A percentile compares a stretch with the other conserved stretches of the same genome.
phyloP scores from a whole-genome alignment of 2,329 filamentous ascomycete genomes.

The Alternaria novae-zelandiae region DNA sequence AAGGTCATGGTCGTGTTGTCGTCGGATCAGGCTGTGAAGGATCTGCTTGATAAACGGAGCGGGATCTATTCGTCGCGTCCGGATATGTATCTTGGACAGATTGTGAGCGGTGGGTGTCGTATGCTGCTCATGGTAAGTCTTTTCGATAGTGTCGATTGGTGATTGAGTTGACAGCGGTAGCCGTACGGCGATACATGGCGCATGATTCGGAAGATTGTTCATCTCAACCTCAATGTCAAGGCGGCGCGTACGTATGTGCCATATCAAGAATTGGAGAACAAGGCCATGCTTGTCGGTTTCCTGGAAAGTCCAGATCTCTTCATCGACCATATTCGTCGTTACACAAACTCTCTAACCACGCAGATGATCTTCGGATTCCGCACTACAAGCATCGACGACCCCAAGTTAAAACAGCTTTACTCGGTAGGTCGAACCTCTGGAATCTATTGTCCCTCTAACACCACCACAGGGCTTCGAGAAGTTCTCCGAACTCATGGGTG shows the following conservation, averaged over 20 bases:
- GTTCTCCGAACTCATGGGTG: slow-evolving; percentile 53
- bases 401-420: slow-evolving; percentile 24
- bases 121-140: slow-evolving; percentile 21
- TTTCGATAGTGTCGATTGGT: rapidly evolving
- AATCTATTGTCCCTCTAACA: slow-evolving; percentile 33
- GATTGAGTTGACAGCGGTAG: neutral
- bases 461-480: slow-evolving; percentile 49
- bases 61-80: slow-evolving; percentile 58
- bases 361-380: slow-evolving; percentile 58
- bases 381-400: slow-evolving; percentile 21
- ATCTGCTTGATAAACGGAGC: slow-evolving; percentile 60
- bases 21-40: slow-evolving; percentile 55
- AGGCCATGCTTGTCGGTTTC: slow-evolving; percentile 59
- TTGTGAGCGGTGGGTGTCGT: slow-evolving; percentile 13
- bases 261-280: slow-evolving; percentile 64
- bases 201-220: slow-evolving; percentile 27
- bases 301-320: slow-evolving; percentile 54
- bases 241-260: slow-evolving; percentile 46
- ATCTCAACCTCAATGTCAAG: slow-evolving; percentile 27
- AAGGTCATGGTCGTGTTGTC: slow-evolving; percentile 57
- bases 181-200: slow-evolving; percentile 24
- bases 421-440: neutral
- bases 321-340: slow-evolving; percentile 55
- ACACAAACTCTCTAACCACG: slow-evolving; percentile 57
- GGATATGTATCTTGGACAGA: slow-evolving; percentile 28